phyloP scores from a whole-genome alignment of 169 alveolate species.

The Toxoplasma gondii region DNA sequence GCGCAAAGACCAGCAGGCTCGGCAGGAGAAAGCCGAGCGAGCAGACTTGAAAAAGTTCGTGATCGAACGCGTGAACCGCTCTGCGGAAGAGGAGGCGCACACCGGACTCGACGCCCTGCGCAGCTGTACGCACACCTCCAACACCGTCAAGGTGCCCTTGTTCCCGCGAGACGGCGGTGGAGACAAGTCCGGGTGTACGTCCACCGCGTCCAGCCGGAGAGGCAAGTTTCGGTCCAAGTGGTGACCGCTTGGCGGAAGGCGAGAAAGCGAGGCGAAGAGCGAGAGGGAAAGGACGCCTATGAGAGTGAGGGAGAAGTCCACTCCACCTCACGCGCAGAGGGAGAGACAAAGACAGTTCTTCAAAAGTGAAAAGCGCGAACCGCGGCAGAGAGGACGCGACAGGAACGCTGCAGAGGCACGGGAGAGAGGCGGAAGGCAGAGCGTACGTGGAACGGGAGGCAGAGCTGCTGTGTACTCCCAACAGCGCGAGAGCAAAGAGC shows the following conservation, averaged over 20 bases:
- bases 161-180: background rate
- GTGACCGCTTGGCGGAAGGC: background rate
- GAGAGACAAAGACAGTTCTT: too few species aligned
- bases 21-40: background rate
- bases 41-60: background rate
- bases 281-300: background rate
- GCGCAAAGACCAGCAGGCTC: background rate
- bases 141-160: background rate
- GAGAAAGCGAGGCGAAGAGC: background rate
- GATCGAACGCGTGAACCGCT: background rate
- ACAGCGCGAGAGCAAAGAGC: too few species aligned
- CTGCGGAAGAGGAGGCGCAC: background rate
- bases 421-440: too few species aligned
- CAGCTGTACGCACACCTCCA: background rate
- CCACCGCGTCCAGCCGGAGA: background rate
- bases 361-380: too few species aligned
- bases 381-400: too few species aligned
- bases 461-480: too few species aligned
- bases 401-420: too few species aligned
- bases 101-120: too few species aligned
- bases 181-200: background rate
- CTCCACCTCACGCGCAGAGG: background rate
- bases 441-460: too few species aligned
- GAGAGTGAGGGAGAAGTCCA: background rate
- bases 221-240: background rate